Percentiles rank a stretch among this genome's conserved stretches.
Conservation (phyloP, 192 early-diverging fungal genomes). For the Coemansia pectinata region DNA sequence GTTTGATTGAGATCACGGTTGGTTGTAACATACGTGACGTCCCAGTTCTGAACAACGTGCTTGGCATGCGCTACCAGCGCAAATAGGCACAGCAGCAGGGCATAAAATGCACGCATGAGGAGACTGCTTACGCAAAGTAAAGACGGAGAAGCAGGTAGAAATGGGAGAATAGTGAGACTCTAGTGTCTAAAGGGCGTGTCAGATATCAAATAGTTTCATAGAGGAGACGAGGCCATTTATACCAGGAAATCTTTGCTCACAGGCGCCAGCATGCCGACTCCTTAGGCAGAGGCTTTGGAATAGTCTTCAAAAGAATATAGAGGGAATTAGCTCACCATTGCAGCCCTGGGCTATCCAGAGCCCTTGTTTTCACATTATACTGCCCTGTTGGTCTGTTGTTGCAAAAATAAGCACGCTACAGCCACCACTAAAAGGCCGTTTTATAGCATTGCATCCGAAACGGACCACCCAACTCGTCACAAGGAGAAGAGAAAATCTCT, state of each 20-base stretch:
- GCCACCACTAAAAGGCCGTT: background rate
- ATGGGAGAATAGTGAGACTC: background rate
- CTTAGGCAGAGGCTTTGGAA: background rate
- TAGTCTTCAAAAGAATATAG: background rate
- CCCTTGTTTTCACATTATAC: background rate
- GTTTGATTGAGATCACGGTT: conserved; percentile 37
- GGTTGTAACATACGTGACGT: conserved; percentile 39
- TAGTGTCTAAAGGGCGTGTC: background rate
- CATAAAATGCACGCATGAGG: background rate
- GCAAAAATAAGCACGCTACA: background rate
- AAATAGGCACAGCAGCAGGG: conserved; percentile 1
- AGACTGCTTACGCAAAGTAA: background rate
- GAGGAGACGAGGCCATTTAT: background rate
- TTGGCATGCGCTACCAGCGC: conserved; percentile 7
- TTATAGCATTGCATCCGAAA: background rate
- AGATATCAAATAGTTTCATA: background rate
- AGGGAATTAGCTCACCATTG: background rate
- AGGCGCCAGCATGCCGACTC: background rate
- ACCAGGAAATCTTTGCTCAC: background rate
- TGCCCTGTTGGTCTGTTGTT: background rate
- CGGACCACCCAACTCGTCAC: background rate
- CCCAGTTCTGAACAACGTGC: conserved; percentile 38
- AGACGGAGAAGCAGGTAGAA: background rate
- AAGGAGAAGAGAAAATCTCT: background rate
- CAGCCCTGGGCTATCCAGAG: background rate